Evolutionary conservation across 352 stramenopile species (phyloP).

Genomic region (Globisporangium solare): DNA sequence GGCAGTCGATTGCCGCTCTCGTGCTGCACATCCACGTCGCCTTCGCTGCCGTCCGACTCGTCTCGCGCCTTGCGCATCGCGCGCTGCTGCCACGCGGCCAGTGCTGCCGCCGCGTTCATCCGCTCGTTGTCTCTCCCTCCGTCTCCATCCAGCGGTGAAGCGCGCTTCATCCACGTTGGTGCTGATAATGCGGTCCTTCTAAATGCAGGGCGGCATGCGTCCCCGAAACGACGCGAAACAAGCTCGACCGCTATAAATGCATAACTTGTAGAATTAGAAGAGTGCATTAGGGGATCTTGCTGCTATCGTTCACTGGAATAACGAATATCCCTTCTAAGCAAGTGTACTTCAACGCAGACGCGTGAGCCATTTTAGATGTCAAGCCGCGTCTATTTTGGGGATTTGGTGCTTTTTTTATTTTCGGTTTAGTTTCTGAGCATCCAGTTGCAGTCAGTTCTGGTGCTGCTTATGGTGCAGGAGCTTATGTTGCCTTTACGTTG

Average conservation of each 20-base stretch:
- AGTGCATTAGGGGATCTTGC: too few relatives aligned
- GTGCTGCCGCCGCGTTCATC: constrained; percentile 1
- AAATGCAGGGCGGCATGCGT: background rate
- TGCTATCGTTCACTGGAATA: too few relatives aligned
- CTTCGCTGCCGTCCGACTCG: background rate
- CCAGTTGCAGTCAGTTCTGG: constrained; percentile 2
- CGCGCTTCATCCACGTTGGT: background rate
- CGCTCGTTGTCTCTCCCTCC: background rate
- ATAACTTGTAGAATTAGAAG: too few relatives aligned
- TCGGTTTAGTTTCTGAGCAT: constrained; percentile 2
- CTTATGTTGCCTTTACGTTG: constrained; percentile 3
- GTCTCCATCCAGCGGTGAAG: background rate
- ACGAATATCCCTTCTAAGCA: too few relatives aligned
- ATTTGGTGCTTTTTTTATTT: constrained; percentile 1
- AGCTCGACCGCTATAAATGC: too few relatives aligned
- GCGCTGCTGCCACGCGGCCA: background rate
- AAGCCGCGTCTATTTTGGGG: constrained; percentile 6
- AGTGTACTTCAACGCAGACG: too few relatives aligned
- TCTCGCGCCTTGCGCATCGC: background rate
- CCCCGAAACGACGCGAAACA: too few relatives aligned
- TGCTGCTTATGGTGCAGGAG: constrained; percentile 5
- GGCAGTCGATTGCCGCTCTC: background rate
- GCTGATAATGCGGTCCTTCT: background rate
- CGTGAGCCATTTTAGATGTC: background rate
- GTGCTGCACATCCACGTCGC: background rate